These are phyloP conservation scores for Cephalotrichum gorgonifer DNA, from an alignment of 2,329 filamentous ascomycete species.

Conservation along the genomic window DNA sequence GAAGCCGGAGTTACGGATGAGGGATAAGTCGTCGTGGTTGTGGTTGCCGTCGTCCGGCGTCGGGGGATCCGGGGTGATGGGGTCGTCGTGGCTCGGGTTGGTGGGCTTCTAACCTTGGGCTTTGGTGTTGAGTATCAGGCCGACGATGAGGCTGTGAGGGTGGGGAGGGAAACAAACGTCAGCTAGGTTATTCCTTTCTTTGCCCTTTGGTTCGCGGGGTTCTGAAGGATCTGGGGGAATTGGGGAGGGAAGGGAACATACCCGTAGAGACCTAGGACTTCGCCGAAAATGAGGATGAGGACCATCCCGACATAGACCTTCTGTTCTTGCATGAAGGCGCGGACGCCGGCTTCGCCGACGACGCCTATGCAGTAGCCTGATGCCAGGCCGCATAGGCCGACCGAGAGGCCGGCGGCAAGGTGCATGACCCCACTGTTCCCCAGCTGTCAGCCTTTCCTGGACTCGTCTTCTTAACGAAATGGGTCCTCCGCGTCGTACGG, in stretches of 20 bases:
- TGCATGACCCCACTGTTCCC: constrained; percentile 74
- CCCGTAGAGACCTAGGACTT: constrained; percentile 95
- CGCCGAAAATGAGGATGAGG: constrained; percentile 94
- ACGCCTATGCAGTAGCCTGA: constrained; percentile 95
- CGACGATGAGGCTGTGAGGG: constrained; percentile 67
- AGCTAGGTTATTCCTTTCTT: no score
- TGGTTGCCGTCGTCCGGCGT: background rate
- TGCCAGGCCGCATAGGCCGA: constrained; percentile 84
- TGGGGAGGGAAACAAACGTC: background rate
- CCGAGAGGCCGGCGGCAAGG: constrained; percentile 78
- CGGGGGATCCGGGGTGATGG: no score
- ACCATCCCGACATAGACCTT: constrained; percentile 98
- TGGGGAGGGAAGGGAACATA: constrained; percentile 33
- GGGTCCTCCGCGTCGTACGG: no score
- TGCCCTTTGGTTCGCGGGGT: no score
- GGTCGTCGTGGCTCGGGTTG: background rate
- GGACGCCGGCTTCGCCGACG: constrained; percentile 87
- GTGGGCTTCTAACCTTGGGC: constrained; percentile 44
- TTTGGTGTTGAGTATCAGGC: constrained; percentile 86
- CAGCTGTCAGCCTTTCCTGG: background rate
- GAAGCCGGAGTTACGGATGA: background rate
- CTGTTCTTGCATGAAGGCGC: constrained; percentile 92
- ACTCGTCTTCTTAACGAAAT: no score
- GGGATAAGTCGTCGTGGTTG: background rate
- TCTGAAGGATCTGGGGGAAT: no score